Base-by-base conservation (phyloP, 1,284 basidiomycete genomes). In the Cyathus olla region DNA sequence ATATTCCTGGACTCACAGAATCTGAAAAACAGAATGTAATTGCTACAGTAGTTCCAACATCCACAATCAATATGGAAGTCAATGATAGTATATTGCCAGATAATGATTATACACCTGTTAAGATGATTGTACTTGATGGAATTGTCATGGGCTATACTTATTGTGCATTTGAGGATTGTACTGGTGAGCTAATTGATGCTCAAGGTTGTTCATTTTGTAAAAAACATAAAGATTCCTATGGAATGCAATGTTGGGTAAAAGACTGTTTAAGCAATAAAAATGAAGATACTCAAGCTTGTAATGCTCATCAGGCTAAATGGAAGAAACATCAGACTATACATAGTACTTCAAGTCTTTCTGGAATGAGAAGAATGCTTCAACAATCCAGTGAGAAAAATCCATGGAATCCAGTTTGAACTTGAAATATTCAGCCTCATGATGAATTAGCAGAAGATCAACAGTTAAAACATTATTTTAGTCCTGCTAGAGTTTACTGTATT, bases 221-320 rank as follows among this genome's bases (percentile, higher is more conserved):
- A 21, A 35, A 48, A 11, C 67, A 73, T 68, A 59, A 68, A 55
- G 10, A 27, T 31, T 24, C 56, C 52, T 61, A 56, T 59, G 66
- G 64, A 9, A 39, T n/a, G 24, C 39, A 28, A 26, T 72, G 68
- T 55, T 40, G 56, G 26, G 42, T 70, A 19, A n/a, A 22, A 17
- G 58, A 56, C 46, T 73, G 72, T 57, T 26, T 27, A 13, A 54
- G 60, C 26, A 26, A 40, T 11, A 66, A 54, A 47, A 60, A 21
- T 47, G 21, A 51, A 66, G 27, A 21, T 21, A 71, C 67, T 40
- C 60, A 69, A 49, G 66, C 71, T 15, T 74, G 71, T 65, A 17
- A 50, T 21, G n/a, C 47, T 2, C 74, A 76, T 63, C 58, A 63
- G 52, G 26, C 28, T 17, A 40, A 62, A 28, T 76, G 72, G 72